Evolutionary conservation across 164 flowering plant species (phyloP).

Genomic region (Saururus chinensis): DNA sequence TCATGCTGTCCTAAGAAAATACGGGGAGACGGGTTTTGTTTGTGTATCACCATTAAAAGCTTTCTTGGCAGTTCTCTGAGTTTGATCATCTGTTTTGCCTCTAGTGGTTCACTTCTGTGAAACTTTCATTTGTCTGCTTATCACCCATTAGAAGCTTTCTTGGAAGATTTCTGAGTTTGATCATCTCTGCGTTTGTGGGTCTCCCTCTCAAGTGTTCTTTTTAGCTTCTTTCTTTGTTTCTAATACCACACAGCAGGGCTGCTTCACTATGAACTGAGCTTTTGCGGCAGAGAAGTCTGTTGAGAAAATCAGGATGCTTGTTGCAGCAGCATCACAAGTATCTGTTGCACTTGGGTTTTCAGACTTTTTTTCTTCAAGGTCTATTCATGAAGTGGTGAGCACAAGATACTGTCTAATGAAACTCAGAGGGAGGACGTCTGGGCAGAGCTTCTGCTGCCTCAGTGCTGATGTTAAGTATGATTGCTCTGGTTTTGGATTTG

Average conservation of each 20-base stretch:
- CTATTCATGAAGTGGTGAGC: slow-evolving; percentile 7
- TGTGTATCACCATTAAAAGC: background rate
- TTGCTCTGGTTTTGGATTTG: slow-evolving; percentile 14
- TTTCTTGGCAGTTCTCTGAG: background rate
- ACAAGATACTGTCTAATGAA: slow-evolving; percentile 11
- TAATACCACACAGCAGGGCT: too few relatives aligned
- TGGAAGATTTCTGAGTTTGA: too few relatives aligned
- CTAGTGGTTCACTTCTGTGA: too few relatives aligned
- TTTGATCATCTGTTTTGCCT: too few relatives aligned
- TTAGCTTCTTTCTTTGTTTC: background rate
- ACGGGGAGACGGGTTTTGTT: too few relatives aligned
- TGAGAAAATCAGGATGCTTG: background rate
- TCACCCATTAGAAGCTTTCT: too few relatives aligned
- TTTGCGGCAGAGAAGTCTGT: too few relatives aligned
- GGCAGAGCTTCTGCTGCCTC: slow-evolving; percentile 14
- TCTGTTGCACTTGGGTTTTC: slow-evolving; percentile 23
- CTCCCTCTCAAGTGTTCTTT: background rate
- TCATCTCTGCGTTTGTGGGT: too few relatives aligned
- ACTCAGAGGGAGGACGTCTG: slow-evolving; percentile 17
- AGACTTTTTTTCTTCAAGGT: slow-evolving; percentile 21
- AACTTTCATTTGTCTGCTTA: too few relatives aligned
- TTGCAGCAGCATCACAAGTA: slow-evolving; percentile 28
- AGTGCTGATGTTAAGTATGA: slow-evolving; percentile 22
- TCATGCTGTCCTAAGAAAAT: too few relatives aligned
- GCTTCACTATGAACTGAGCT: too few relatives aligned